Conservation (phyloP, 805 yeast species). For the Hanseniaspora meyeri region DNA sequence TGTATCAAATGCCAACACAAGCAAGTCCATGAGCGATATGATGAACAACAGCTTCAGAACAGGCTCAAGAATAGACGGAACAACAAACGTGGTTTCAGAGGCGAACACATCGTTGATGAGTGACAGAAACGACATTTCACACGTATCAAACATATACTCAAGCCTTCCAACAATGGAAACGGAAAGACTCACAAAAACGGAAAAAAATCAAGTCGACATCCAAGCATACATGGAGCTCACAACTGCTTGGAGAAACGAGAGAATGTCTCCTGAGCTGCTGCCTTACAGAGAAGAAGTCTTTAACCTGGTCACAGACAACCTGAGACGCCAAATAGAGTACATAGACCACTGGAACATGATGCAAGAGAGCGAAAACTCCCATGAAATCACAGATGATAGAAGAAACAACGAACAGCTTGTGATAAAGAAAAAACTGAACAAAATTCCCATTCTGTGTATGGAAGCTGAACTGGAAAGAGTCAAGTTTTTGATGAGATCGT, state of each 20-base stretch:
- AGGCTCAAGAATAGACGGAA: constrained; percentile 1
- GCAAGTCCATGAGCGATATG: constrained; percentile 1
- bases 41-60: constrained; percentile 1
- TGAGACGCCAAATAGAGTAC: constrained; percentile 59
- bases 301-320: constrained; percentile 42
- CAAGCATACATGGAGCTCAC: constrained; percentile 29
- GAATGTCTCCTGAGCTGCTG: constrained; percentile 77
- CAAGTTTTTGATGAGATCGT: constrained; percentile 67
- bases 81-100: constrained; percentile 13
- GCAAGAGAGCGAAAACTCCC: constrained; percentile 38
- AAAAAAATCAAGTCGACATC: constrained; percentile 29
- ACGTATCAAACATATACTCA: background rate
- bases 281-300: constrained; percentile 56
- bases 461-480: constrained; percentile 87
- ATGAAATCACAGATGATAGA: background rate
- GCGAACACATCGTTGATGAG: constrained; percentile 12
- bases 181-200: constrained; percentile 19
- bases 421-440: constrained; percentile 38
- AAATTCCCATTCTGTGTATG: constrained; percentile 66
- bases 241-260: constrained; percentile 68
- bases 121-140: background rate
- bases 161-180: background rate
- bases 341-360: constrained; percentile 72
- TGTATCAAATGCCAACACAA: constrained; percentile 1
- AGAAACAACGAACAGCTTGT: constrained; percentile 15